These are phyloP conservation scores for Aphanomyces invadans DNA, from an alignment of 352 stramenopile genomes.

Conservation along the genomic window DNA sequence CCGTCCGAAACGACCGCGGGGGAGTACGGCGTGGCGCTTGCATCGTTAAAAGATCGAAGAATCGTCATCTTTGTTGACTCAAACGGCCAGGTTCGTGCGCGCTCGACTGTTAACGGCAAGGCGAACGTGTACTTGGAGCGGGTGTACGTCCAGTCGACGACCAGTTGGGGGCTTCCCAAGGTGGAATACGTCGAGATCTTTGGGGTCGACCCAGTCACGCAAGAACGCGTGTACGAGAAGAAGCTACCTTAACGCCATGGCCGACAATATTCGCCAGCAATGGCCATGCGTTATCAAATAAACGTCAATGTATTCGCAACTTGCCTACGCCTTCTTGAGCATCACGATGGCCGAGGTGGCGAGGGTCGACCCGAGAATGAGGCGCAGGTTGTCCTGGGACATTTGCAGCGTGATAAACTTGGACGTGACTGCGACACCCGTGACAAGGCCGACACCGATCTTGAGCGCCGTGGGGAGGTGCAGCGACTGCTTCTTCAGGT, in stretches of 20 bases:
- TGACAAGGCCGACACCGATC: constrained; percentile 54
- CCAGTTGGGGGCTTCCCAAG: constrained; percentile 66
- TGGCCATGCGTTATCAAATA: too few relatives aligned
- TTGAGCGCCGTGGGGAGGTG: constrained; percentile 61
- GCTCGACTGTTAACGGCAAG: constrained; percentile 62
- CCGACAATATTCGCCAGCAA: too few relatives aligned
- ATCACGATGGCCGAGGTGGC: constrained; percentile 64
- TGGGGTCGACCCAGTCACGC: constrained; percentile 51
- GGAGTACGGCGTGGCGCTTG: constrained; percentile 41
- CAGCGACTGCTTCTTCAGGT: constrained; percentile 68
- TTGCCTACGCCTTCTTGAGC: constrained; percentile 61
- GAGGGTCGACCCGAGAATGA: constrained; percentile 63
- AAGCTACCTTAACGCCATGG: constrained; percentile 35
- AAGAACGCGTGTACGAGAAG: constrained; percentile 70
- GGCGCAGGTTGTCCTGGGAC: constrained; percentile 61
- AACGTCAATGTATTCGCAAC: too few relatives aligned
- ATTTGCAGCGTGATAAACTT: constrained; percentile 78
- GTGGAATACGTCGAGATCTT: constrained; percentile 82
- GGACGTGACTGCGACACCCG: constrained; percentile 65
- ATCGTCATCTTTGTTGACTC: constrained; percentile 49
- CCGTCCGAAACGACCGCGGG: constrained; percentile 27
- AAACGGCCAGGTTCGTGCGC: constrained; percentile 47
- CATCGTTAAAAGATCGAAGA: constrained; percentile 66
- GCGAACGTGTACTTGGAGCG: constrained; percentile 56
- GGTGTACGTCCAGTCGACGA: constrained; percentile 80